These are phyloP conservation scores for Williopsis jadinii DNA, from an alignment of 1,139 yeast species.

Conservation along the genomic window DNA sequence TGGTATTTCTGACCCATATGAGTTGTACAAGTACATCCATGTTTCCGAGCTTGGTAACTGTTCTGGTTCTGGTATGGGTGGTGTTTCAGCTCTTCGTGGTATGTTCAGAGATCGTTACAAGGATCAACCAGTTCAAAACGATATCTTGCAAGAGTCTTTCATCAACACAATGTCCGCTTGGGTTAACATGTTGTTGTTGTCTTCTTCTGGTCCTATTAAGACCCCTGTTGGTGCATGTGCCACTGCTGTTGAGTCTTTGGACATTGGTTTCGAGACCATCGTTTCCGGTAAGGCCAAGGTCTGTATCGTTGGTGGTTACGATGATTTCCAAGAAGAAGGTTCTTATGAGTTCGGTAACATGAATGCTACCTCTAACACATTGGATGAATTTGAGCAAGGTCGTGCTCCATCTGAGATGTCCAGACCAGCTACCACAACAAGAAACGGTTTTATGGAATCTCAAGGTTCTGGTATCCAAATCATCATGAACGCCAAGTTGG, in stretches of 20 bases:
- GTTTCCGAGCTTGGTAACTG: conserved; percentile 98
- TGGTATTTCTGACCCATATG: conserved; percentile 97
- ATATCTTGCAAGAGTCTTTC: conserved; percentile 93
- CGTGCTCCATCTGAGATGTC: conserved; percentile 99
- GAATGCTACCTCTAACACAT: conserved; percentile 94
- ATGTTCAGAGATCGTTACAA: conserved; percentile 94
- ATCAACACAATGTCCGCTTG: conserved; percentile 99
- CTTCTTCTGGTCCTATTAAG: conserved; percentile 98
- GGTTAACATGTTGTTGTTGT: conserved; percentile 95
- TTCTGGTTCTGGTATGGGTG: conserved; percentile 99
- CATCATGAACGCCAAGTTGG: conserved; percentile 91
- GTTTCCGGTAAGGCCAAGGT: conserved; percentile 90
- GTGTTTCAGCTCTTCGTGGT: conserved; percentile 93
- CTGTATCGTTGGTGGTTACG: conserved; percentile 97
- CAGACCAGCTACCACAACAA: conserved; percentile 92
- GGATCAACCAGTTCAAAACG: conserved; percentile 93
- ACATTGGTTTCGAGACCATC: conserved; percentile 90
- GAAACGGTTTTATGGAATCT: conserved; percentile 98
- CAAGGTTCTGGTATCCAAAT: conserved; percentile 99
- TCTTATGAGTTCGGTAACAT: conserved; percentile 96
- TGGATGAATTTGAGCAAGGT: conserved; percentile 85
- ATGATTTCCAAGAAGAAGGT: conserved; percentile 99
- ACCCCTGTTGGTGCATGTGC: conserved; percentile 99
- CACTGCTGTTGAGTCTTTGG: conserved; percentile 96
- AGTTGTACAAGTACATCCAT: conserved; percentile 95